These are phyloP conservation scores for Bryum argenteum DNA, from an alignment of 225 moss, liverwort and hornwort genomes.

Conservation along the genomic window DNA sequence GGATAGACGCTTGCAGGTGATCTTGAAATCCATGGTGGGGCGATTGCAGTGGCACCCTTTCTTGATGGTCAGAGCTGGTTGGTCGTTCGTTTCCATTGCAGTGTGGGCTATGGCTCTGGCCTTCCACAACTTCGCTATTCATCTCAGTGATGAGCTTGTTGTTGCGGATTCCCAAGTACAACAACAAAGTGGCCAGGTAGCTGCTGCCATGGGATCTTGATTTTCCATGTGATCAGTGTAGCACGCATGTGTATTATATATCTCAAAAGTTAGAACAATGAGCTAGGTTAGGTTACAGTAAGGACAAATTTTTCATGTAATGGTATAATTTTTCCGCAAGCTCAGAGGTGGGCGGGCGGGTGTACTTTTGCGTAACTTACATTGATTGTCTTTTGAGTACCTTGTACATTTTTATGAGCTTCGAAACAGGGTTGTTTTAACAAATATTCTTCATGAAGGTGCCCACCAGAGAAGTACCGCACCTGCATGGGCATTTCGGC, in stretches of 20 bases:
- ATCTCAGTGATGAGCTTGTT: constrained; percentile 34
- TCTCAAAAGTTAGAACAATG: not conserved
- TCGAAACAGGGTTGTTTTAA: too few relatives aligned
- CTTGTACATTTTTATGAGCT: too few relatives aligned
- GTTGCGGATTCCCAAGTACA: constrained; percentile 11
- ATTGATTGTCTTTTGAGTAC: too few relatives aligned
- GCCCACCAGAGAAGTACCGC: too few relatives aligned
- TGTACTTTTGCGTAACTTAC: too few relatives aligned
- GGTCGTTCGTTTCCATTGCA: constrained; percentile 52
- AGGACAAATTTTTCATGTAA: not conserved
- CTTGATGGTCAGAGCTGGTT: constrained; percentile 56
- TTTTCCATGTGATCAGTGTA: constrained; percentile 3
- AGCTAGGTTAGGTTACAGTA: constrained; percentile 12
- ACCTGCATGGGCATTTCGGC: too few relatives aligned
- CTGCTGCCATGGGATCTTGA: constrained; percentile 25
- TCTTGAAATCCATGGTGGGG: constrained; percentile 64
- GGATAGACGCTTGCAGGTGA: constrained; percentile 61
- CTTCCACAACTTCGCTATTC: constrained; percentile 52
- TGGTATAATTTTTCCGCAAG: not conserved
- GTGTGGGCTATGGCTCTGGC: constrained; percentile 73
- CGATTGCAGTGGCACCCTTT: constrained; percentile 63
- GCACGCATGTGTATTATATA: constrained; percentile 25
- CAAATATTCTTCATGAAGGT: too few relatives aligned
- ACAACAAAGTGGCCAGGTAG: constrained; percentile 4
- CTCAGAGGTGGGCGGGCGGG: not conserved